Evolutionary conservation across 352 stramenopile genomes (phyloP), one percentile per base, ranked within the genome.

Genomic region (Globisporangium mamillatum): DNA sequence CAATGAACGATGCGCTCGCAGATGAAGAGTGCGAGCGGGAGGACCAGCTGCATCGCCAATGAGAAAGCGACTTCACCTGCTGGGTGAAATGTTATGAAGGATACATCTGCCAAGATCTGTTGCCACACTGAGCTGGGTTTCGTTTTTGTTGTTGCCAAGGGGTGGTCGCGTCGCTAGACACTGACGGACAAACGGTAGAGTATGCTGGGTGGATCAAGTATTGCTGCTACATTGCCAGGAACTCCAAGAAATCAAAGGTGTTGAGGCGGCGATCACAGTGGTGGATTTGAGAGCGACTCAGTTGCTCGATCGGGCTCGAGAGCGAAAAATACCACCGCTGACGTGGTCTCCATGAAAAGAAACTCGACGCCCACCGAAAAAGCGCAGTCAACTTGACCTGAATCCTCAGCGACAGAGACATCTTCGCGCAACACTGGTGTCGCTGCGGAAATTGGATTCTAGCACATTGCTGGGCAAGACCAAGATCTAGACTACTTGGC

Each of bases 21-120:
- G 41, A 8, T 41, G 54, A 60, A 12, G 18, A 44, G 54, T 22
- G 2, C 2, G 18, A 44, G 2, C 18, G 20, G 3, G 24, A 25
- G 25, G 27, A 9, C 2, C 25, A 38, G 4, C 2, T 4, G 25
- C 14, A 20, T 14, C 4, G 18, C 16, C 29, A 5, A 20, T 5
- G 25, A 41, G 14, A 20, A 12, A 41, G 54, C 54, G 25, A 36
- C 9, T 41, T 24, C 1, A 25, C 27, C 18, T 24, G 54, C 27
- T 60, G 54, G 54, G n/a, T 27, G 27, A 60, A 60, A 24, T 24
- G 27, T 29, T 60, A 60, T n/a, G 54, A 41, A 24, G 54, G 16
- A 9, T 60, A 60, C 54, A 60, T 60, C 27, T 20, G 54, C 54
- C 14, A 41, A 60, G 54, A 27, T 60, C 12, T 14, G 54, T 12